Evolutionary conservation across 306 rosid genomes (phyloP), one percentile per base, ranked within the genome.

Genomic region (Cotoneaster glaucophyllus): DNA sequence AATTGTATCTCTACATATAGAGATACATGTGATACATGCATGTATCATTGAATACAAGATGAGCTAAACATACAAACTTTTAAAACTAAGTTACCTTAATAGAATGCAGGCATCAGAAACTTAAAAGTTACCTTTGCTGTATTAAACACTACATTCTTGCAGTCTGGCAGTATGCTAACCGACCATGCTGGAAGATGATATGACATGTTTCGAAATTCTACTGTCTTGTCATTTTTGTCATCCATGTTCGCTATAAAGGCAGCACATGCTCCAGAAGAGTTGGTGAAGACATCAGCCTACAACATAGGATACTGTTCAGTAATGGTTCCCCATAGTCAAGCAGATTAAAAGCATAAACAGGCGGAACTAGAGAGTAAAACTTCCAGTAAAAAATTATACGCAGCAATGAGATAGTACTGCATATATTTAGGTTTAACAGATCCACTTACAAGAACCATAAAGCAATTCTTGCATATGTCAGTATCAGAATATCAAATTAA

Each of bases 151-250:
- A 87, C 95, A 74, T 85, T 88, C 85, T 87, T 94, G 96, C 98
- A 94, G 88, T 94, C 97, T 31, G 95, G 98, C 64, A 94, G 94
- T 76, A 94, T 94, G 88, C 97, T 91, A 67, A 94, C 97, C 67
- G 98, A 94, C 98, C 98, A 94, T n/a, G 98, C 97, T 48, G 97
- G 98, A 53, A 94, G 71, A 82, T 87, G 91, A 88, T 91, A 92
- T 8, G 98, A 88, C 29, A 77, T 75, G 76, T 94, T 94, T 53
- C 74, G 89, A 74, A 94, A 94, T 79, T 80, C 77, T 34, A 92
- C 84, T n/a, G 78, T 92, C 87, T 82, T 90, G 48, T 94, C 98
- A 75, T 85, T 81, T 85, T 88, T 94, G 50, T 94, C 93, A 70
- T 92, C 96, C 64, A 61, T 45, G 71, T 94, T 94, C 75, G 98